phyloP scores from a whole-genome alignment of 768 basidiomycete species.

The Kwoniella sp. region DNA sequence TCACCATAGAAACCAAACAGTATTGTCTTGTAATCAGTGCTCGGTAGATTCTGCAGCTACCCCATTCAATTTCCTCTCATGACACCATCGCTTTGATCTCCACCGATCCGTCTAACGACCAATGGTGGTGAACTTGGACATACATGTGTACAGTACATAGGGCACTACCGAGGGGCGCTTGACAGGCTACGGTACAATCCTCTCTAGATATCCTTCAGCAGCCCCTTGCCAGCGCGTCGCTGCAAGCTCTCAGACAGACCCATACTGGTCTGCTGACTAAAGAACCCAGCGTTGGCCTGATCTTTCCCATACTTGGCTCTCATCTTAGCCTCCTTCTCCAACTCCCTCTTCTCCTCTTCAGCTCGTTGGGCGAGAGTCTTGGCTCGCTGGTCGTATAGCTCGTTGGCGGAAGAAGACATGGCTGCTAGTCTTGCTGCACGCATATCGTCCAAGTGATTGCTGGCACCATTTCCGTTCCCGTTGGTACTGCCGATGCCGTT shows the following conservation, averaged over 20 bases:
- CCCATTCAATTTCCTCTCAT: too few relatives aligned
- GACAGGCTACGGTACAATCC: too few relatives aligned
- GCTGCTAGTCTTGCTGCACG: slow-evolving; percentile 85
- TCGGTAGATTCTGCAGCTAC: too few relatives aligned
- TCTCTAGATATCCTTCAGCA: slow-evolving; percentile 48
- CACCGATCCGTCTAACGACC: too few relatives aligned
- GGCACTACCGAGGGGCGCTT: too few relatives aligned
- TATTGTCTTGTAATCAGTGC: too few relatives aligned
- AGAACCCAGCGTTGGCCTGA: slow-evolving; percentile 76
- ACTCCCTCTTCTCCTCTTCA: slow-evolving; percentile 75
- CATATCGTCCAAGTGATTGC: slow-evolving; percentile 40
- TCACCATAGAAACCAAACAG: too few relatives aligned
- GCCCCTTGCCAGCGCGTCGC: slow-evolving; percentile 53
- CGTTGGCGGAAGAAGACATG: slow-evolving; percentile 76
- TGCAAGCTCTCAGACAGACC: slow-evolving; percentile 51
- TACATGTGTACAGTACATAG: background rate
- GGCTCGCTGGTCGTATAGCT: slow-evolving; percentile 69
- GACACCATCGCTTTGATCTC: too few relatives aligned
- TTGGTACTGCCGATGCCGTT: background rate
- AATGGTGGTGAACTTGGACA: too few relatives aligned
- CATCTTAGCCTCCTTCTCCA: slow-evolving; percentile 70
- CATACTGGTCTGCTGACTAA: slow-evolving; percentile 68
- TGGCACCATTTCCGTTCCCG: background rate
- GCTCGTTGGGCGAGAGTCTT: slow-evolving; percentile 69
- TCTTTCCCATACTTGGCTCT: slow-evolving; percentile 63